Percentiles rank a stretch among this genome's conserved stretches.
Conservation (phyloP, 2,329 filamentous ascomycete species). For the Ophiostoma ips region DNA sequence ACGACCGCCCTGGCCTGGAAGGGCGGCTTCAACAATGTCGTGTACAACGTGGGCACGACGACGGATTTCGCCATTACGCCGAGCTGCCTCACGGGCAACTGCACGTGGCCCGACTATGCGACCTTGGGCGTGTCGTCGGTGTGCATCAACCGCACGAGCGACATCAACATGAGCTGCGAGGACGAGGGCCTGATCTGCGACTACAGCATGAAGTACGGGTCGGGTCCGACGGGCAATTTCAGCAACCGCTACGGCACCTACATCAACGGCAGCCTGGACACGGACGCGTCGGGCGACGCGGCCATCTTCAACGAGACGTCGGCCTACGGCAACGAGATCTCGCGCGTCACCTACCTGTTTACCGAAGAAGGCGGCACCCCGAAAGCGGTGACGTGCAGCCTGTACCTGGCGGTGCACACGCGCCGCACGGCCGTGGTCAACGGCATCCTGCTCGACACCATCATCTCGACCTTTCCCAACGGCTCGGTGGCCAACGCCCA, state of each 20-base stretch:
- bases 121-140: conserved; percentile 2
- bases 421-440: not conserved
- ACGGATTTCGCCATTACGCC: not conserved
- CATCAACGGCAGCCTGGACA: not conserved
- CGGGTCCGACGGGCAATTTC: not conserved
- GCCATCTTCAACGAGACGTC: not conserved
- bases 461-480: conserved; percentile 3
- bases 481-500: not conserved
- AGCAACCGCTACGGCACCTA: not conserved
- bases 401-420: conserved; percentile 3
- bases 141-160: not conserved
- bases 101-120: conserved; percentile 7
- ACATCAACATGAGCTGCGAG: not conserved
- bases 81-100: conserved; percentile 5
- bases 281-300: not conserved
- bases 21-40: not conserved
- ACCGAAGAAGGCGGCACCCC: not conserved
- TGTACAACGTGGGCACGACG: conserved; percentile 1
- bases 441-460: not conserved
- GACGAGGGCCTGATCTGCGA: not conserved
- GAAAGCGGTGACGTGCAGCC: not conserved
- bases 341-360: not conserved
- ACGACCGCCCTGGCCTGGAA: not conserved
- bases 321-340: not conserved
- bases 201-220: not conserved